Evolutionary conservation across 495 filamentous ascomycete species (phyloP), one percentile per base, ranked within the genome.

Genomic region (Penicillium maclennaniae): DNA sequence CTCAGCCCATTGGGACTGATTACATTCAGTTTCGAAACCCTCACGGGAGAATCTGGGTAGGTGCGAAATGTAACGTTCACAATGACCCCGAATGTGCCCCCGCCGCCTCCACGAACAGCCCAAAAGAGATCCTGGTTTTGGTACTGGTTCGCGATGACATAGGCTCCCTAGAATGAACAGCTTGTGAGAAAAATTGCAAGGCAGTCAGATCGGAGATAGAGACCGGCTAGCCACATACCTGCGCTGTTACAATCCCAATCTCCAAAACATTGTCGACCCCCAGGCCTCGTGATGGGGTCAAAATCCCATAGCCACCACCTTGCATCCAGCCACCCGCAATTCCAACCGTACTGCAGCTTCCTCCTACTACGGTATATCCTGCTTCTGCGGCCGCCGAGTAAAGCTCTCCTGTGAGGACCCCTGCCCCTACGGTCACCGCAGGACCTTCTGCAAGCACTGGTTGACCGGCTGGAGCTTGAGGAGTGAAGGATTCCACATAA

Each of bases 61-160:
- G 28, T 15, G 54, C 75, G 74, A 45, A 77, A 51, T 6, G 71
- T 75, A 26, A 71, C 61, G 21, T 64, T 69, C 25, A 74, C 47
- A 14, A 79, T 72, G 15, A 80, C 69, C 21, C 71, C 78, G 49
- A 75, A 82, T 37, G 68, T 79, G n/a, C 77, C 75, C 7, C 65
- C 66, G 6, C 79, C 79, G 9, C 68, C 68, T 43, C 62, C 56
- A 3, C 81, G 72, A 25, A 84, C 59, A 2, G 75, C 75, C 9
- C 71, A 83, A 67, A 82, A 86, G 17, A 85, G 77, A 43, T 86
- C 82, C 0, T 76, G 38, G 54, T 76, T 45, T 71, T 52, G 49
- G 8, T 25, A 25, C 15, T 25, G 2, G 42, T 38, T 52, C 2
- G 49, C 49, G 3, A 19, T 44, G 15, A 43, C 39, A 44, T 19